Base-by-base conservation (phyloP, 208 protist genomes). In the Strigomonas galati region DNA sequence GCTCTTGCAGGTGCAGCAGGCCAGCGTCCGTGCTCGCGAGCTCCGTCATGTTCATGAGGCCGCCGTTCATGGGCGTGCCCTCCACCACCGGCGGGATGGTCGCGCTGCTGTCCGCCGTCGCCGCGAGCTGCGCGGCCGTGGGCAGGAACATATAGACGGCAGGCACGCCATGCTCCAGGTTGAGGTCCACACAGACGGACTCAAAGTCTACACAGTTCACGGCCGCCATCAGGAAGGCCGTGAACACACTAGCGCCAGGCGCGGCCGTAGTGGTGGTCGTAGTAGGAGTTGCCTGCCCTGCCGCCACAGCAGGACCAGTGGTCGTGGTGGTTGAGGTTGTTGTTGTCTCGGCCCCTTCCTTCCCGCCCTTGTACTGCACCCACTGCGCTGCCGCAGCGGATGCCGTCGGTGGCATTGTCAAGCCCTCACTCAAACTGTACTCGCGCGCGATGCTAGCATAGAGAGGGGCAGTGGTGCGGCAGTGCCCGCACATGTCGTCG, bases 401-500 rank as follows among this genome's bases (percentile, higher is more conserved):
- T n/a, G n/a, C n/a, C n/a, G n/a, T n/a, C n/a, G n/a, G n/a, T n/a
- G n/a, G n/a, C n/a, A n/a, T n/a, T n/a, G n/a, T n/a, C n/a, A n/a
- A n/a, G n/a, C n/a, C n/a, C n/a, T n/a, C n/a, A n/a, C n/a, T n/a
- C n/a, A n/a, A n/a, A n/a, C n/a, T n/a, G n/a, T n/a, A n/a, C n/a
- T n/a, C n/a, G n/a, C n/a, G n/a, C n/a, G n/a, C n/a, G n/a, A n/a
- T n/a, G n/a, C n/a, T n/a, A n/a, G 27, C 40, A 6, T 35, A 32
- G 32, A 15, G 14, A 0, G 82, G 77, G 10, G 82, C 76, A 1
- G 65, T 46, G 30, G 31, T 53, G 43, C 82, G 72, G 69, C 85
- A 92, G 52, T 85, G 76, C 21, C 82, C 82, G 44, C 85, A 92
- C 28, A 60, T 65, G 49, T 78, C 66, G 24, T 61, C 76, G 71